Evolutionary conservation across 2,329 filamentous ascomycete genomes (phyloP), one percentile per base, ranked within the genome.

Genomic region (Spiromastix sp.): DNA sequence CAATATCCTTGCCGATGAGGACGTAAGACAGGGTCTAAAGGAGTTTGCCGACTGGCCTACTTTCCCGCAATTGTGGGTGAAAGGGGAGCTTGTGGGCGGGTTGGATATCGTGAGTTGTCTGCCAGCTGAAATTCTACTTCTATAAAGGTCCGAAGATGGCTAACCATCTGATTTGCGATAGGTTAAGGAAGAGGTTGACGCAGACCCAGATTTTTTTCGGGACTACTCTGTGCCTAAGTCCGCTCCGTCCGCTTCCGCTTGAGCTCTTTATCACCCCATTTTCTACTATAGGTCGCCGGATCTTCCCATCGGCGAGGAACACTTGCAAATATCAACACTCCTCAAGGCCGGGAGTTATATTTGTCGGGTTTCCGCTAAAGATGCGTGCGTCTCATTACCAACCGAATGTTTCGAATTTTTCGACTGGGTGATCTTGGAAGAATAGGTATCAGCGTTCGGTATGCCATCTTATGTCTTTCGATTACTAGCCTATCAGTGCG

Each of bases 11-110:
- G 91, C 91, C 44, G 91, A 98, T 57, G 89, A 98, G 52, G 89
- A 96, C 60, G 91, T 98, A 31, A 74, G 91, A 42, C 89, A 96
- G 64, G 91, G 91, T 1, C 65, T 98, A 53, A 98, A 98, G 71
- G 85, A 91, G 63, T 96, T 79, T 58, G 86, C 86, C n/a, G 91
- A 96, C 43, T 98, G 91, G 91, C 91, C 91, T 7, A 98, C 91
- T 0, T 98, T 85, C 62, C 91, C 91, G 13, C 91, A 98, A 61
- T 66, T 98, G 43, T 98, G 89, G 79, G 77, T 93, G 9, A 75
- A 80, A 41, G 89, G 91, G 10, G 86, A 95, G 58, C 67, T 98
- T 32, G 81, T 96, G 15, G 89, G 91, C 39, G 91, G 91, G 2
- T 64, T 98, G 49, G 91, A 98, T 59, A 98, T 98, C 63, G 89